Evolutionary conservation across 192 early-diverging fungal genomes (phyloP).

Genomic region (Dissophora globulifera): DNA sequence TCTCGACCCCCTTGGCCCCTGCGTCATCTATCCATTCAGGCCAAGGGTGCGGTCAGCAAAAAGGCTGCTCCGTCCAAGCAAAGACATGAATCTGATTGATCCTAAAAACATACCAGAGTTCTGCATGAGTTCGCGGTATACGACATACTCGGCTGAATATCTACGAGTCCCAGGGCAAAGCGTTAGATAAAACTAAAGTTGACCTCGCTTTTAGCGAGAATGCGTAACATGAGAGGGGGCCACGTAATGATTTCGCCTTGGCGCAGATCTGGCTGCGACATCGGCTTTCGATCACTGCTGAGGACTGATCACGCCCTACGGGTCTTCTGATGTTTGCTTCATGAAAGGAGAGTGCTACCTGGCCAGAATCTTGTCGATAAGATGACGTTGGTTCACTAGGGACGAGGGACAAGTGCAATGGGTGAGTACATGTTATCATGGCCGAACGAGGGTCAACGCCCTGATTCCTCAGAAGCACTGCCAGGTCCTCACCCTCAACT

Average conservation of each 20-base stretch:
- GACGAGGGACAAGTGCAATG: no score
- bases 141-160: constrained; percentile 88
- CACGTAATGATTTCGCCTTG: constrained; percentile 14
- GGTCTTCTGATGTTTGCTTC: no score
- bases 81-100: no score
- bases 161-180: constrained; percentile 39
- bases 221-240: constrained; percentile 4
- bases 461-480: no score
- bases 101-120: constrained; percentile 67
- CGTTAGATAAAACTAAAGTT: no score
- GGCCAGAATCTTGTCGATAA: constrained; percentile 93
- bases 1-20: constrained; percentile 63
- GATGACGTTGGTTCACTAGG: constrained; percentile 89
- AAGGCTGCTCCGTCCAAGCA: no score
- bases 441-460: no score
- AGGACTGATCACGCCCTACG: no score
- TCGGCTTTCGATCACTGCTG: background rate
- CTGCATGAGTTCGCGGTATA: constrained; percentile 83
- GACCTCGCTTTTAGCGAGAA: no score
- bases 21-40: constrained; percentile 83
- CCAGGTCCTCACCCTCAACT: constrained; percentile 62
- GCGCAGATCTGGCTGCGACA: constrained; percentile 11
- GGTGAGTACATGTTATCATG: no score
- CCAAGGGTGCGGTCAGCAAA: background rate
- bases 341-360: constrained; percentile 35